Evolutionary conservation across 1,139 yeast genomes (phyloP).

Genomic region (Lodderomyces jiufengensis): DNA sequence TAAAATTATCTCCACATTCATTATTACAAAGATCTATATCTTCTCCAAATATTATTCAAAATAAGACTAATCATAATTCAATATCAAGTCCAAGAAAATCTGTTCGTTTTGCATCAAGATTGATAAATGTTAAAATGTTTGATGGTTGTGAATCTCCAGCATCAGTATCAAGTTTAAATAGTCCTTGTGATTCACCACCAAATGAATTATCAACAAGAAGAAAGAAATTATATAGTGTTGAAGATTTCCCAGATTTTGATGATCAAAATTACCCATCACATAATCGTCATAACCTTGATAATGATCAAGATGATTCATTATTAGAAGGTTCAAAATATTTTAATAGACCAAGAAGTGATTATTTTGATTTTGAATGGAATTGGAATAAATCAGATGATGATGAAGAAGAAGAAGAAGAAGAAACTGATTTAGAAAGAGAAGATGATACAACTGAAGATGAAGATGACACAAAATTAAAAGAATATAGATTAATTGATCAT

Average conservation of each 20-base stretch:
- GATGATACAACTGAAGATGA: conserved; percentile 1
- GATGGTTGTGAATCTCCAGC: conserved; percentile 42
- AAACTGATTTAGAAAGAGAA: neutral
- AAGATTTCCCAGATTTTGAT: conserved; percentile 17
- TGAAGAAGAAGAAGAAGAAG: neutral
- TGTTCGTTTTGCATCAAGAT: conserved; percentile 36
- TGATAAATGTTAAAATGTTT: conserved; percentile 39
- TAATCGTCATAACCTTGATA: too few species aligned
- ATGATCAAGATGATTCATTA: conserved; percentile 3
- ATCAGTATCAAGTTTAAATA: conserved; percentile 30
- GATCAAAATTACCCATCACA: conserved; percentile 5
- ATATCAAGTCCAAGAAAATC: conserved; percentile 19
- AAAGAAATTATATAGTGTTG: conserved; percentile 4
- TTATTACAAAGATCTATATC: conserved; percentile 24
- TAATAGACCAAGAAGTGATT: neutral
- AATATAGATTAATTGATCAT: conserved; percentile 13
- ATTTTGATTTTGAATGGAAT: conserved; percentile 4
- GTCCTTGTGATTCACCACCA: conserved; percentile 36
- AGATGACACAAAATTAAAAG: conserved; percentile 3
- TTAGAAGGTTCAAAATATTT: conserved; percentile 1
- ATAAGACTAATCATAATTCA: neutral
- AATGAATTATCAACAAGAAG: conserved; percentile 14
- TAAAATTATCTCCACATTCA: conserved; percentile 24
- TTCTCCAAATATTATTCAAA: conserved; percentile 16
- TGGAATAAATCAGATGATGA: conserved; percentile 1